Evolutionary conservation across 768 basidiomycete species (phyloP).

Genomic region (Mycena epipterygia): DNA sequence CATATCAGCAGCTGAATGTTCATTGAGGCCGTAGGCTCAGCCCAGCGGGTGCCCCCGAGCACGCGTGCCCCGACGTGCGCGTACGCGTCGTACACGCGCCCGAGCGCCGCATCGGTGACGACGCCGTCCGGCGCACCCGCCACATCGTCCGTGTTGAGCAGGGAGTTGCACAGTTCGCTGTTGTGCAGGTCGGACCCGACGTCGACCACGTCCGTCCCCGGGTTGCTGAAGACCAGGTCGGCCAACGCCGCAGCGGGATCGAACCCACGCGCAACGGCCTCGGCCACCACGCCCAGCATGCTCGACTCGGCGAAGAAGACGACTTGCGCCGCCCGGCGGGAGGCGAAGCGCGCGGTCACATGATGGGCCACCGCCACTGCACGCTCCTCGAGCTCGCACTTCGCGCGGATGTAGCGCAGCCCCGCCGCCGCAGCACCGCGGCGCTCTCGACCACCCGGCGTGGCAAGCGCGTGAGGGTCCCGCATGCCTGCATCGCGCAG

Average conservation of each 20-base stretch:
- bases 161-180: constrained; percentile 14
- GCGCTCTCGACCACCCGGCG: constrained; percentile 2
- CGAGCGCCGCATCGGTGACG: constrained; percentile 15
- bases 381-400: constrained; percentile 10
- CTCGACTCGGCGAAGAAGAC: constrained; percentile 19
- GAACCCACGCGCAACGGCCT: constrained; percentile 18
- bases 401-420: constrained; percentile 11
- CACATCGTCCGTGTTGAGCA: constrained; percentile 13
- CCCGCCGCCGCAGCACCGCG: neutral
- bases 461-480: constrained; percentile 7
- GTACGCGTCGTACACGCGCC: constrained; percentile 25
- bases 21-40: constrained; percentile 12
- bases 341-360: constrained; percentile 13
- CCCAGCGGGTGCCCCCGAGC: constrained; percentile 8
- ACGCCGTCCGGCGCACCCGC: neutral
- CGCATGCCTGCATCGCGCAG: constrained; percentile 2
- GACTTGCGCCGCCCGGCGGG: constrained; percentile 8
- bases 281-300: constrained; percentile 17
- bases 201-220: constrained; percentile 22
- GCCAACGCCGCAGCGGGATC: constrained; percentile 5
- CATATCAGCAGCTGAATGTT: constrained; percentile 1
- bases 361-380: neutral
- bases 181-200: constrained; percentile 21
- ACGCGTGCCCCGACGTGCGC: constrained; percentile 13
- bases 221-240: constrained; percentile 21